Percentiles rank a stretch among this genome's conserved stretches.
Conservation (phyloP, 1,284 basidiomycete genomes). For the Tylopilus sp. region DNA sequence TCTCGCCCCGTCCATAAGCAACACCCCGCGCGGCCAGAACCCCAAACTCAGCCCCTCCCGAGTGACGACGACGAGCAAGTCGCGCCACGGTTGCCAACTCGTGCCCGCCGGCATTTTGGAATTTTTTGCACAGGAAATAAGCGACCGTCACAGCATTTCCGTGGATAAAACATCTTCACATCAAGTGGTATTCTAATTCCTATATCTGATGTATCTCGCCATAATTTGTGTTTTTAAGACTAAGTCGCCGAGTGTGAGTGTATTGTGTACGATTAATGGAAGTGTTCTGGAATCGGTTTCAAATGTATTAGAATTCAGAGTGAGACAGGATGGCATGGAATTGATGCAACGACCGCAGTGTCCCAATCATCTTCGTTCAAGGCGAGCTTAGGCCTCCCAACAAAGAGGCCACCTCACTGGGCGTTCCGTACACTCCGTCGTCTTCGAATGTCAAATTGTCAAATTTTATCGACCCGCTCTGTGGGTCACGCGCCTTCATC, state of each 20-base stretch:
- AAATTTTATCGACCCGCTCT: neutral
- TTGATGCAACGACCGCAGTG: neutral
- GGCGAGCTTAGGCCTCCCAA: neutral
- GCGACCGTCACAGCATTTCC: conserved; percentile 11
- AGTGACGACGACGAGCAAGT: conserved; percentile 5
- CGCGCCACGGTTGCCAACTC: conserved; percentile 12
- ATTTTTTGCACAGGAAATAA: conserved; percentile 34
- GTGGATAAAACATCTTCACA: conserved; percentile 9
- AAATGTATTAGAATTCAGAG: conserved; percentile 1
- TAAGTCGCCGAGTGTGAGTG: neutral
- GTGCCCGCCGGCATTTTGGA: conserved; percentile 25
- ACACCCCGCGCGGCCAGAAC: conserved; percentile 15
- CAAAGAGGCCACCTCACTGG: conserved; percentile 7
- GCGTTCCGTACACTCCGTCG: neutral
- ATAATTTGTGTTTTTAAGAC: conserved; percentile 8
- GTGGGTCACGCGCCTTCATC: neutral
- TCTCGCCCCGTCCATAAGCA: conserved; percentile 30
- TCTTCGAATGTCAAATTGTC: neutral
- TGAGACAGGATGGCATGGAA: neutral
- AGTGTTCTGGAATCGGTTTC: conserved; percentile 3
- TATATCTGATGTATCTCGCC: conserved; percentile 7
- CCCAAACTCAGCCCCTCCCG: conserved; percentile 1
- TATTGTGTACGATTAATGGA: conserved; percentile 14
- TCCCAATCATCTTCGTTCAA: neutral
- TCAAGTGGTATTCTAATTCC: neutral